Base-by-base conservation (phyloP, 208 protist genomes). In the Crithidia brevicula region DNA sequence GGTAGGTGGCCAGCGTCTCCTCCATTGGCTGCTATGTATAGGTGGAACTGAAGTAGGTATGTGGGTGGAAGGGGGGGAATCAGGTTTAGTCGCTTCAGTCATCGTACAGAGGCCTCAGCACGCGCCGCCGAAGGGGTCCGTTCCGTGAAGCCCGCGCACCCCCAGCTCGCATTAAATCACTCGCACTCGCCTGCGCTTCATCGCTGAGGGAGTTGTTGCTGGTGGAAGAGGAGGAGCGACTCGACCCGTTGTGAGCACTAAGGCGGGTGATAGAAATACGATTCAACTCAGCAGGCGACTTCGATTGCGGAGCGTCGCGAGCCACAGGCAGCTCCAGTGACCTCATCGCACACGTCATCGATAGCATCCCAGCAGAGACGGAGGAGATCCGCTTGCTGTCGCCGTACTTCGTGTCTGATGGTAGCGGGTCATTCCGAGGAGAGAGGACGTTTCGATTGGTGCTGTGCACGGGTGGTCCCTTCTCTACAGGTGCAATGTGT, bases 51-150 rank as follows among this genome's bases (percentile, higher is more conserved):
- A n/a, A n/a, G n/a, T n/a, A n/a, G n/a, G n/a, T n/a, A 49, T 49
- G 7, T 56, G 50, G 23, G 9, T 45, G 11, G 11, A 16, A 16
- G 16, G 40, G 16, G 40, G 40, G 11, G 40, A 56, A 36, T 18
- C 23, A 5, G 50, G 30, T 6, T 25, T 8, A 9, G 30, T 42
- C 20, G 5, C 6, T 31, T 73, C 67, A 73, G 34, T 73, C 67
- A 25, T 73, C 67, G 40, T 50, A 73, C 28, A 73, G 34, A 16
- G 22, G 30, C 25, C 60, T 73, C 8, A 73, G 40, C 16, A 66
- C 58, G 0, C 67, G 67, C 4, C 56, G 31, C 0, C 67, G 56
- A 3, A 53, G 46, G 0, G 50, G 67, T 18, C 57, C 58, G 27
- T 43, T 59, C 8, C 58, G 58, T 10, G 49, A 65, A 10, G 18